phyloP scores from a whole-genome alignment of 306 rosid genomes.

The Crotalaria pallida region DNA sequence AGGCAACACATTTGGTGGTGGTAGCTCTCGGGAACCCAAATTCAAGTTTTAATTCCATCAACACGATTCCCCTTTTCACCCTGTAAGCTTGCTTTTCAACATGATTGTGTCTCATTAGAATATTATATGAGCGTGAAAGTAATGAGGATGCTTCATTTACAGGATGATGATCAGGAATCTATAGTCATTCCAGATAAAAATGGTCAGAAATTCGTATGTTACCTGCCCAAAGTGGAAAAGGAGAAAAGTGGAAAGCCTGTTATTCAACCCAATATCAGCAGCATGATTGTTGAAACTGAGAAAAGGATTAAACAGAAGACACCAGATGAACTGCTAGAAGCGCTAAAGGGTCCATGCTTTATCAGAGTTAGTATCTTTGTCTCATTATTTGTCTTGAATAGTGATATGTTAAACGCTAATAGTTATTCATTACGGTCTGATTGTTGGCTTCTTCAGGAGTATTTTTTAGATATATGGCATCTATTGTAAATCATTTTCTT shows the following conservation, averaged over 20 bases:
- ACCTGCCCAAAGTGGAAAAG: conserved; percentile 86
- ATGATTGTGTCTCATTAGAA: neutral
- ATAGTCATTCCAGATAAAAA: conserved; percentile 61
- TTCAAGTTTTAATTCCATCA: conserved; percentile 82
- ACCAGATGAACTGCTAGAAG: conserved; percentile 91
- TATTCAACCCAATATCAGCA: conserved; percentile 63
- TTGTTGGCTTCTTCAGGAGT: neutral
- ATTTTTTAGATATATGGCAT: neutral
- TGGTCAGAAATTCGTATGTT: conserved; percentile 73
- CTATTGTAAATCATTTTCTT: conserved; percentile 8
- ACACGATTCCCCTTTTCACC: conserved; percentile 70
- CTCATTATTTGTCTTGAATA: conserved; percentile 1
- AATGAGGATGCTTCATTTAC: conserved; percentile 10
- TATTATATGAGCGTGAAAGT: no score
- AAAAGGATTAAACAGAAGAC: conserved; percentile 77
- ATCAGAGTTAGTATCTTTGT: conserved; percentile 53
- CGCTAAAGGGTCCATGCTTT: conserved; percentile 66
- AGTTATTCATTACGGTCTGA: neutral
- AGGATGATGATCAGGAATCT: conserved; percentile 88
- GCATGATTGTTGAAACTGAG: conserved; percentile 83
- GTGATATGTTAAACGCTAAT: neutral
- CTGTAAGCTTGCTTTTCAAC: conserved; percentile 40
- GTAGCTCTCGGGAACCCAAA: conserved; percentile 77
- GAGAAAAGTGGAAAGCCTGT: conserved; percentile 56
- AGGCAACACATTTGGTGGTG: conserved; percentile 63